phyloP scores from a whole-genome alignment of 257 asterid genomes.

The Perilla frutescens region DNA sequence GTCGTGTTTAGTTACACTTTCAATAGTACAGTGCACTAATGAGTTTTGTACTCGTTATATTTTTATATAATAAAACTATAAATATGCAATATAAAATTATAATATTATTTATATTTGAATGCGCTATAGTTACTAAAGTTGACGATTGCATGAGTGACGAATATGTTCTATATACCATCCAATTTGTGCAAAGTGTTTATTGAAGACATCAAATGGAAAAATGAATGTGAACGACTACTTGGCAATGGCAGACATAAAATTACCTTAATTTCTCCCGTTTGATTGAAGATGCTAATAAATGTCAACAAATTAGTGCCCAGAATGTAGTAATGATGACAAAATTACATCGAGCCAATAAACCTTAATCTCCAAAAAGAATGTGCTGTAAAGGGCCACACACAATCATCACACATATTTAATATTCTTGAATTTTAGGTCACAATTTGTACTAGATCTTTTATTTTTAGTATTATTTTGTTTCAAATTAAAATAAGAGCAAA shows the following conservation, averaged over 20 bases:
- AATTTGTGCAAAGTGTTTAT: too few relatives aligned
- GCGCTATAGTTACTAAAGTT: too few relatives aligned
- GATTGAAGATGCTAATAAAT: slow-evolving; percentile 18
- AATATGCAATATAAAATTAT: too few relatives aligned
- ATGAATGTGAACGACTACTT: neutral
- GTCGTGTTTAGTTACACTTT: too few relatives aligned
- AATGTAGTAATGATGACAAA: slow-evolving; percentile 38
- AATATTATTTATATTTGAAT: too few relatives aligned
- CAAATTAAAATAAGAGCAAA: neutral
- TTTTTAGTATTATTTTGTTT: neutral
- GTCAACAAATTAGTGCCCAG: slow-evolving; percentile 30
- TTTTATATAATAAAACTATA: too few relatives aligned
- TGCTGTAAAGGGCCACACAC: slow-evolving; percentile 42
- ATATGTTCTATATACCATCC: too few relatives aligned
- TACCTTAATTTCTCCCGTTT: slow-evolving; percentile 25
- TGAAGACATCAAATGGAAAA: neutral
- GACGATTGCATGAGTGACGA: too few relatives aligned
- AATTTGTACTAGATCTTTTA: neutral
- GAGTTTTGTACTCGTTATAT: too few relatives aligned
- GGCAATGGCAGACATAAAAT: neutral
- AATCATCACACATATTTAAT: slow-evolving; percentile 41
- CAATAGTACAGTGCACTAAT: too few relatives aligned
- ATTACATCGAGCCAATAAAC: slow-evolving; percentile 62
- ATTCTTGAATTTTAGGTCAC: slow-evolving; percentile 20
- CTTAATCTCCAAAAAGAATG: slow-evolving; percentile 42